Evolutionary conservation across 306 rosid genomes (phyloP), one percentile per base, ranked within the genome.

Genomic region (Astragalus glycyphyllos): DNA sequence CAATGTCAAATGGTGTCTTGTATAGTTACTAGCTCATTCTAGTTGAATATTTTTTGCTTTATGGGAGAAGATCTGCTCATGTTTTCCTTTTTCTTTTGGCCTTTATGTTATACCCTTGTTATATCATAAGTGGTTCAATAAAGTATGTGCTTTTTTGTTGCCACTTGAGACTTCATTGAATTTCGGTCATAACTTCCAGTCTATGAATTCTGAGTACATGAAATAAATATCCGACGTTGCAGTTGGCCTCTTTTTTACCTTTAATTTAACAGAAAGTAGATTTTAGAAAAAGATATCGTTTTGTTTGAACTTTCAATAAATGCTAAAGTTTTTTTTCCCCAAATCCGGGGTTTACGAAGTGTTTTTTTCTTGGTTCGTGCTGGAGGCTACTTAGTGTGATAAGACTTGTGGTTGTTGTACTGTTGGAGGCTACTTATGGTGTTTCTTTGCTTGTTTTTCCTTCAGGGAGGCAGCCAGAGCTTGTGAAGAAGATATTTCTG

Each of bases 401-500:
- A 23, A 23, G 29, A 23, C 29, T 23, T 23, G 29, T 23, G 29
- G 29, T 23, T 23, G 29, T 23, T 23, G 29, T 23, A 23, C 29
- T 23, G 2, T 23, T 23, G 1, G 55, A 40, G 40, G 41, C 49
- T 76, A 56, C 77, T 90, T 68, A 84, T 64, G 48, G 41, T 41
- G 47, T 29, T 17, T 61, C 50, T 40, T 34, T 75, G 13, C 2
- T 16, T 20, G 38, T 20, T 58, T 58, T 32, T 6, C 2, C 54
- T 59, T 50, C 84, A 94, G 99, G 89, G 83, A 82, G 59, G 89
- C 96, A 47, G 68, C 90, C 58, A 91, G 72, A 76, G 82, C 89
- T 77, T 91, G 99, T 38, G 80, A 48, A 59, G 95, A 94, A 46
- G 92, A 81, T 80, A 65, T 68, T 60, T 70, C 71, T 54, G 92